Base-by-base conservation (phyloP, 2,329 filamentous ascomycete genomes). In the Alternaria gaisen region DNA sequence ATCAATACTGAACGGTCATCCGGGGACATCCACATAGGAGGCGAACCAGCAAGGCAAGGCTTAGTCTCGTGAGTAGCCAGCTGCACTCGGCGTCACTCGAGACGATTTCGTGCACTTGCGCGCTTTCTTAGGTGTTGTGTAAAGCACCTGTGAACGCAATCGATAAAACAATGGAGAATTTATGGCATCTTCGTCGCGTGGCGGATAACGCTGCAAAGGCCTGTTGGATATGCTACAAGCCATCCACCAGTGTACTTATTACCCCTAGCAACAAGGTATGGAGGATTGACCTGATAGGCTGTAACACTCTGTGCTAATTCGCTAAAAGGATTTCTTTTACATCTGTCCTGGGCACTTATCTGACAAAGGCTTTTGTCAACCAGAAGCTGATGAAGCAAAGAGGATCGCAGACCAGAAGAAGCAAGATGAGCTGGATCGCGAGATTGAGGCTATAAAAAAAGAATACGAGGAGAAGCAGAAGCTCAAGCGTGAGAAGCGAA, bases 201-300 rank as follows among this genome's bases (percentile, higher is more conserved):
- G 93, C 93, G 12, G 93, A 97, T 30, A 86, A 88, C n/a, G 86
- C 90, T 1, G 86, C 92, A 12, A 97, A 92, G 80, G 85, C 92
- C 51, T 99, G 95, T 80, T 91, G 93, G 79, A 88, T 98, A 65
- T 98, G 95, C 84, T 96, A 90, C 83, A 97, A 95, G 80, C 91
- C 91, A 9, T 93, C 90, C 60, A 88, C 90, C 7, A 96, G 90
- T 67, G 94, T 98, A 18, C 83, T 99, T 56, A 92, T 97, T 69
- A 96, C 93, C 9, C 87, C 91, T 0, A 93, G 96, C 72, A 94
- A 92, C 73, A 95, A 94, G 88, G 94, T 95, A 81, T 69, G 50
- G 36, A 53, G 55, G 18, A 12, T 16, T 28, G 34, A 5, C 14
- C n/a, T 34, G 26, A 1, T 20, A 40, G 32, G 10, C 32, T 20